Percentiles rank a stretch among this genome's conserved stretches.
phyloP scores from a whole-genome alignment of 441 rosid genomes.

The Cnidoscolus chayamansa region DNA sequence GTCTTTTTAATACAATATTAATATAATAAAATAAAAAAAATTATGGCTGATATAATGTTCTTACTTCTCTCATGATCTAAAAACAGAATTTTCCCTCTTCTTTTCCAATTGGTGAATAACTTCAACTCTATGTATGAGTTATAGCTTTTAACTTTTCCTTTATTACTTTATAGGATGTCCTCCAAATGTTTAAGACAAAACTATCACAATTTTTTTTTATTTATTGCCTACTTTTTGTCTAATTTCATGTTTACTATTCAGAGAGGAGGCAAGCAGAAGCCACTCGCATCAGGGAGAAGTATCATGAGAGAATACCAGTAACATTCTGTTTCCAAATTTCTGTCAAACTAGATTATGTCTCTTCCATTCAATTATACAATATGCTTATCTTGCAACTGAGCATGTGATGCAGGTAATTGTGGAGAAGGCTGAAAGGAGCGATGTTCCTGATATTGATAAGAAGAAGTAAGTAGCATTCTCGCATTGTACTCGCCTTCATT shows the following conservation, averaged over 20 bases:
- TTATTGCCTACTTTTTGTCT: conserved; percentile 6
- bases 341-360: neutral
- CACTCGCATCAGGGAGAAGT: conserved; percentile 76
- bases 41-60: no score
- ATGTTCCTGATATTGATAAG: conserved; percentile 95
- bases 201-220: neutral
- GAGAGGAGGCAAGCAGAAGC: conserved; percentile 92
- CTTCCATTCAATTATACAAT: conserved; percentile 3
- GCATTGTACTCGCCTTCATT: neutral
- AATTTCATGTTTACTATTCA: conserved; percentile 22
- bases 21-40: no score
- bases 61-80: no score
- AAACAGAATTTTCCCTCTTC: no score
- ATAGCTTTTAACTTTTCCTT: neutral
- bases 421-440: conserved; percentile 81
- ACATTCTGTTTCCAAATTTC: conserved; percentile 21
- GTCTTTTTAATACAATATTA: neutral
- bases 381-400: conserved; percentile 10
- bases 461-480: conserved; percentile 58
- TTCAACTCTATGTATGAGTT: neutral
- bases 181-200: neutral
- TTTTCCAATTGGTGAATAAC: neutral
- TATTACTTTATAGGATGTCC: neutral
- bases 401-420: conserved; percentile 66
- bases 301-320: conserved; percentile 90